phyloP scores from a whole-genome alignment of 495 filamentous ascomycete species.

The Neurospora sp. region DNA sequence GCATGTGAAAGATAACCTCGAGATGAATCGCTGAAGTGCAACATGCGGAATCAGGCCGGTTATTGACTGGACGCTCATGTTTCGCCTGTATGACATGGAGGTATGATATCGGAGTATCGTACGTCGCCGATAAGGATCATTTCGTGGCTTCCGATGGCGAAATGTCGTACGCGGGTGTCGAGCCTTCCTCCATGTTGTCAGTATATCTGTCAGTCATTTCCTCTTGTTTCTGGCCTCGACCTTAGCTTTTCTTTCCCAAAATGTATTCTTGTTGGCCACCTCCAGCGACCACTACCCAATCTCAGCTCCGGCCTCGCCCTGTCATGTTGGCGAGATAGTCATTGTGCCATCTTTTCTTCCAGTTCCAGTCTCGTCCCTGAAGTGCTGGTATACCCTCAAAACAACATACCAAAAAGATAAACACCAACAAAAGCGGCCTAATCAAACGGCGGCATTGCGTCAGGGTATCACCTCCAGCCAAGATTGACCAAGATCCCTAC shows the following conservation, averaged over 20 bases:
- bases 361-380: neutral
- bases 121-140: neutral
- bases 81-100: neutral
- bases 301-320: neutral
- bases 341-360: neutral
- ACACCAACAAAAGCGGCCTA: neutral
- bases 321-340: neutral
- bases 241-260: neutral
- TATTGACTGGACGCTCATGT: neutral
- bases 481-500: neutral
- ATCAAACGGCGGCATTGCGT: neutral
- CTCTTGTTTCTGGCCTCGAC: neutral
- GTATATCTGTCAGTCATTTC: neutral
- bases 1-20: neutral
- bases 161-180: neutral
- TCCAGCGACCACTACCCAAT: neutral
- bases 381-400: neutral
- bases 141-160: neutral
- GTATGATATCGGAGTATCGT: neutral
- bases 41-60: neutral
- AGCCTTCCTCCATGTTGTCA: neutral
- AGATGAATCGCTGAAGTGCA: accelerated
- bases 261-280: neutral
- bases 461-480: neutral
- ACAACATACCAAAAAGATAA: neutral